Evolutionary conservation across 768 basidiomycete genomes (phyloP).

Genomic region (Mycena polygramma): DNA sequence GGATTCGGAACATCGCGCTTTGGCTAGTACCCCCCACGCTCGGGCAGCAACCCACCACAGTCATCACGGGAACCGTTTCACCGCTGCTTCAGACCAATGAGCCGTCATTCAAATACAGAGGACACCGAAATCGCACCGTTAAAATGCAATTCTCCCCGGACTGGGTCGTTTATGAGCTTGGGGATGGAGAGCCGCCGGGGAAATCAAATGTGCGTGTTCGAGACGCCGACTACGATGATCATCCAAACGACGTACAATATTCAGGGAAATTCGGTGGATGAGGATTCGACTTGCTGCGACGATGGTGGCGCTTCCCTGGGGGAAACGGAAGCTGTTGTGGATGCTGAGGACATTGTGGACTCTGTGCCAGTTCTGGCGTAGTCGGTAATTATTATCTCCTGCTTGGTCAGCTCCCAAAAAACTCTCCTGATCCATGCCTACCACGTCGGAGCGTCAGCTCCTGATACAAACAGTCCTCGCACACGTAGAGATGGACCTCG

Average conservation of each 20-base stretch:
- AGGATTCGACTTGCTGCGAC: too few species aligned
- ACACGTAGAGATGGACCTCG: background rate
- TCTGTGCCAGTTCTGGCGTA: background rate
- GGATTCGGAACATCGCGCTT: background rate
- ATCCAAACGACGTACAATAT: too few species aligned
- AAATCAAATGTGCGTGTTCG: too few species aligned
- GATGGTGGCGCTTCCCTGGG: too few species aligned
- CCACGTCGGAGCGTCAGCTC: slow-evolving; percentile 10
- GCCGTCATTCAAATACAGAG: background rate
- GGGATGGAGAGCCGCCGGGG: too few species aligned
- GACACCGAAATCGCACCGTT: background rate
- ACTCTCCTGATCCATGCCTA: slow-evolving; percentile 23
- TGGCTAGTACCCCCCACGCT: background rate
- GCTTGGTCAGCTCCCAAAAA: background rate
- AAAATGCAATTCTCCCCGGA: background rate
- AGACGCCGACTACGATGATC: too few species aligned
- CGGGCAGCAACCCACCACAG: background rate
- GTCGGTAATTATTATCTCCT: background rate
- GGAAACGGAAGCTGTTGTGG: background rate
- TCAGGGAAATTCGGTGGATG: too few species aligned
- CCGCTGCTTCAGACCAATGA: background rate
- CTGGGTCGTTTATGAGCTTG: too few species aligned
- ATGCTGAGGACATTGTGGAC: background rate
- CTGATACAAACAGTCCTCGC: background rate
- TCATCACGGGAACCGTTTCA: background rate